Evolutionary conservation across 352 stramenopile genomes (phyloP), one percentile per base, ranked within the genome.

Genomic region (Phytopythium delawarense): DNA sequence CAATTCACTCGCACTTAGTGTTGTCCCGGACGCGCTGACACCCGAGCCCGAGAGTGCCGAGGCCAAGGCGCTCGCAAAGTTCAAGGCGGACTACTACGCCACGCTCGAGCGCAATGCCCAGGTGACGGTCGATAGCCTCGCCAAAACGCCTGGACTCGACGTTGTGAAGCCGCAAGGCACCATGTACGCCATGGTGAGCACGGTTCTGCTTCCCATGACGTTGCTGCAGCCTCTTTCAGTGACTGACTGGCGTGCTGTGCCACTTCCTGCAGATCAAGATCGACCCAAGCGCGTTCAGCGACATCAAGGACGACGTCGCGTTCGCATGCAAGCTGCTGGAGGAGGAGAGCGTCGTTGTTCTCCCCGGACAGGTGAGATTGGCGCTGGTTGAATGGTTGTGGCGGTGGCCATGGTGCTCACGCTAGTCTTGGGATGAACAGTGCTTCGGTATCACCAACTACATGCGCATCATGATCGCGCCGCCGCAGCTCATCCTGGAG

Each of bases 271-370:
- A 81, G 73, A 57, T 76, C 46, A 70, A 85, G 70, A 71, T 98
- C 48, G 77, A 94, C 63, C 82, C 78, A 0, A 64, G 65, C 25
- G 49, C 85, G n/a, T 75, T 98, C 39, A 84, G 81, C 20, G 88
- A 83, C 49, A 93, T 98, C 66, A 67, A 88, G 46, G 81, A 98
- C 72, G 96, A 98, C 69, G 74, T 97, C 7, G 91, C 95, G 61
- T 98, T 98, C 57, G 96, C 90, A 18, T 84, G 92, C 64, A 89
- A 94, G 66, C 78, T 99, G 12, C 71, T 98, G 2, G 75, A 97
- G 40, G 94, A 99, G 83, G 94, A 99, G 70, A 97, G 94, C 40
- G 86, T 99, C 9, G 95, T 98, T 57, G 88, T 98, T 13, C 72
- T 99, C 37, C 96, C 96, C 13, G 96, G 96, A 44, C 84, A 82